Base-by-base conservation (phyloP, 1,284 basidiomycete species). In the Volvariella volvacea region DNA sequence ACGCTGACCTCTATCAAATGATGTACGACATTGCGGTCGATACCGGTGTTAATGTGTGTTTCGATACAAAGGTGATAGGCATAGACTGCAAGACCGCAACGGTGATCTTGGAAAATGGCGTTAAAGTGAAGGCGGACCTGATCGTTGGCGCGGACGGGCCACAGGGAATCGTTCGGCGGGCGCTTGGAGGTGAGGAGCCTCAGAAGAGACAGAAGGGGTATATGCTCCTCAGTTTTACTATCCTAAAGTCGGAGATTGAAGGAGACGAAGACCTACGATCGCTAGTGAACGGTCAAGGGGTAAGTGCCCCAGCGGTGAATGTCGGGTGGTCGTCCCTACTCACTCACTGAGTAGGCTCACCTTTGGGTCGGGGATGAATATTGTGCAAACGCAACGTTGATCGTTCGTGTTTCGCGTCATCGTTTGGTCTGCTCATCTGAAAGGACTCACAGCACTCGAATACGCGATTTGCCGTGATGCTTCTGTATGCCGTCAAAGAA, bases 91-190 rank as follows among this genome's bases (percentile, higher is more conserved):
- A 57, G 36, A 22, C 52, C 1, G 58, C 59, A 2, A 55, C 59
- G 1, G 60, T 77, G 3, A 68, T 61, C 0, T 60, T 73, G 32
- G 52, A 61, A 20, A 59, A 53, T 33, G 76, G 72, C 12, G 64
- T 67, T 45, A 52, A 50, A 1, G 34, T 73, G n/a, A 39, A 52
- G 6, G 68, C 65, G 0, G 76, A 80, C 52, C 50, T 79, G 14
- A 60, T 80, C 21, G 56, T 80, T 2, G 77, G 71, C 9, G 76
- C 76, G 2, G 78, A 80, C 52, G 78, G 78, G 12, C 64, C 66
- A n/a, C 59, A 75, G 54, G 80, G 79, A 51, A 51, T 69, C 37
- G 58, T 78, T 4, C 72, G 82, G 41, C 62, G 70, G 34, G 71
- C 80, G 4, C n/a, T n/a, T n/a, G n/a, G n/a, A n/a, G 55, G 63